Evolutionary conservation across 2,329 filamentous ascomycete species (phyloP).

Genomic region (Colletotrichum neosansevieriae): DNA sequence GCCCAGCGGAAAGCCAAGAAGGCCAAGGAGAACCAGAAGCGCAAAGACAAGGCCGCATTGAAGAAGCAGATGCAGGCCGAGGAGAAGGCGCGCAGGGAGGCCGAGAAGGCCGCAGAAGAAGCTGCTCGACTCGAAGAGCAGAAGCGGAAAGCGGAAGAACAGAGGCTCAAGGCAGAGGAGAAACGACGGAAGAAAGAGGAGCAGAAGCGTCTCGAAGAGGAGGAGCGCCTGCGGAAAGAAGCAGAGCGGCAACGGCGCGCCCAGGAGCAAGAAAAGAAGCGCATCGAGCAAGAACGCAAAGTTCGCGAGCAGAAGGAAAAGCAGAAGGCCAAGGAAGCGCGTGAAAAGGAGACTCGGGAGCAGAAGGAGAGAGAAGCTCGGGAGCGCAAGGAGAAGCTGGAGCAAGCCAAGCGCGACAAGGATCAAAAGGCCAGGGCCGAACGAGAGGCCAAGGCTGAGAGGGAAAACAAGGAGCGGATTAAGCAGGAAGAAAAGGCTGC

Average conservation of each 20-base stretch:
- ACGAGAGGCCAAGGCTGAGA: conserved; percentile 51
- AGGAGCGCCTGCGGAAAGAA: conserved; percentile 87
- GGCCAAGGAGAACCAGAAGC: conserved; percentile 92
- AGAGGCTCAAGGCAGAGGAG: conserved; percentile 85
- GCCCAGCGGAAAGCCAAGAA: conserved; percentile 91
- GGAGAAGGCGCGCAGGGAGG: conserved; percentile 87
- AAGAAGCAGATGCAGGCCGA: conserved; percentile 93
- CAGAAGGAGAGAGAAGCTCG: conserved; percentile 71
- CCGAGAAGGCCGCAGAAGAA: conserved; percentile 90
- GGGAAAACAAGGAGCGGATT: conserved; percentile 55
- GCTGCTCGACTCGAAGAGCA: conserved; percentile 81
- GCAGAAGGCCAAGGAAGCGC: conserved; percentile 86
- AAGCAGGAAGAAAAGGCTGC: conserved; percentile 56
- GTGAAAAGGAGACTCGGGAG: conserved; percentile 82
- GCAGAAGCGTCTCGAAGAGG: conserved; percentile 89
- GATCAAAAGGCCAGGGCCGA: conserved; percentile 52
- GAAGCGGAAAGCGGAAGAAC: conserved; percentile 83
- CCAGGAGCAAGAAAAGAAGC: conserved; percentile 87
- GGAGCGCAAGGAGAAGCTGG: conserved; percentile 70
- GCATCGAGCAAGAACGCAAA: conserved; percentile 88
- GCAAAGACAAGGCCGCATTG: conserved; percentile 91
- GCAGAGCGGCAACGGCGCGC: conserved; percentile 83
- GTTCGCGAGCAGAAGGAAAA: conserved; percentile 69
- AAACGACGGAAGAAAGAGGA: conserved; percentile 92
- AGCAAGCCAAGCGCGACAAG: conserved; percentile 67